These are phyloP conservation scores for Tolypocladium amazonense DNA, from an alignment of 2,329 filamentous ascomycete genomes.

Conservation along the genomic window DNA sequence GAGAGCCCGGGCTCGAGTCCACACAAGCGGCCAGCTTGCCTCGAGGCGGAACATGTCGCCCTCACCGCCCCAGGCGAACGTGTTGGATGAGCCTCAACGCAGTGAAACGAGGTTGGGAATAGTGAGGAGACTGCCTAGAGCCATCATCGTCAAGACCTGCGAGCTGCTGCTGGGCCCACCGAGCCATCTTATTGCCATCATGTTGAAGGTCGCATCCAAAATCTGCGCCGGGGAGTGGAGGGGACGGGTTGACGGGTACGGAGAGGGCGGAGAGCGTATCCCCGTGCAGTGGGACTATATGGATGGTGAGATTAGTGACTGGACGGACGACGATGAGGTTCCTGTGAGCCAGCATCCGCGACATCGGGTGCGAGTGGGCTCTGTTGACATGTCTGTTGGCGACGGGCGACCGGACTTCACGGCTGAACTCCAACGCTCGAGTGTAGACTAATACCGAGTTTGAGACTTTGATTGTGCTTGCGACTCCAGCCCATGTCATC, in stretches of 20 bases:
- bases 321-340: conserved; percentile 37
- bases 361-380: neutral
- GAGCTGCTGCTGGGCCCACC: conserved; percentile 74
- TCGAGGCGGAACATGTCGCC: neutral
- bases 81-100: neutral
- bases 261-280: conserved; percentile 41
- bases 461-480: neutral
- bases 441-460: neutral
- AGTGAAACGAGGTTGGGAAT: neutral
- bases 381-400: neutral
- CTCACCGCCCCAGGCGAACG: neutral
- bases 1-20: neutral
- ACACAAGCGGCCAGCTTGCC: neutral
- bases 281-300: conserved; percentile 52
- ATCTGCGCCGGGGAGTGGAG: conserved; percentile 57
- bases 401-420: neutral
- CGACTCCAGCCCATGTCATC: neutral
- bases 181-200: conserved; percentile 63
- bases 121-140: conserved; percentile 21
- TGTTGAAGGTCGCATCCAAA: conserved; percentile 70
- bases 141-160: conserved; percentile 66
- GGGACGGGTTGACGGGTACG: conserved; percentile 45
- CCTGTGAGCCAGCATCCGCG: neutral
- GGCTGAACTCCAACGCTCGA: neutral
- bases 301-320: conserved; percentile 44